These are phyloP conservation scores for Arctium minus DNA, from an alignment of 129 eudicot genomes.

Conservation along the genomic window DNA sequence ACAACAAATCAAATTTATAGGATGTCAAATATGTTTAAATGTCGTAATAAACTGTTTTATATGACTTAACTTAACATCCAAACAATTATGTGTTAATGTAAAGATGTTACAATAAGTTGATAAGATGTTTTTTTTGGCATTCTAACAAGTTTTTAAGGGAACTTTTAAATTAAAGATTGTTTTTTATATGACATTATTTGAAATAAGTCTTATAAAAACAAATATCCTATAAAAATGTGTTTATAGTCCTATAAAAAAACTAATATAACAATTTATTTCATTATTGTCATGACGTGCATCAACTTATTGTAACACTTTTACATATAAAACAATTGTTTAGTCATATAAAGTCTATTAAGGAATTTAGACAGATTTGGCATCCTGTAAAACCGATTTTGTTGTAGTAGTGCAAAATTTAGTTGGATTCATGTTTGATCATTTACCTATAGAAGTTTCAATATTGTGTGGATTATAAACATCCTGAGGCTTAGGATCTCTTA, in stretches of 20 bases:
- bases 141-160: background rate
- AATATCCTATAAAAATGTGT: background rate
- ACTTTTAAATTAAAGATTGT: background rate
- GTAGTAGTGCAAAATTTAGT: background rate
- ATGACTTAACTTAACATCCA: background rate
- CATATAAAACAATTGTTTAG: background rate
- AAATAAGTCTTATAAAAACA: background rate
- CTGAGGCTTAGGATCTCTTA: constrained; percentile 18
- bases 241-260: too few species aligned
- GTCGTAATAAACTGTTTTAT: background rate
- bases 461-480: background rate
- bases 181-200: background rate
- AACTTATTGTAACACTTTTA: background rate
- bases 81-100: background rate
- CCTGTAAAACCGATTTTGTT: background rate
- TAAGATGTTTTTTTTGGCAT: background rate
- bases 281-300: background rate
- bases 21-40: background rate
- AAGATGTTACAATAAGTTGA: background rate
- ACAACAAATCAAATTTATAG: background rate
- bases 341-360: background rate
- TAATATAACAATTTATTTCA: background rate
- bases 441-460: background rate
- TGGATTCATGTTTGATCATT: background rate
- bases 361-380: background rate